Conservation (phyloP, 306 rosid genomes). For the Pterocarpus macrocarpus region DNA sequence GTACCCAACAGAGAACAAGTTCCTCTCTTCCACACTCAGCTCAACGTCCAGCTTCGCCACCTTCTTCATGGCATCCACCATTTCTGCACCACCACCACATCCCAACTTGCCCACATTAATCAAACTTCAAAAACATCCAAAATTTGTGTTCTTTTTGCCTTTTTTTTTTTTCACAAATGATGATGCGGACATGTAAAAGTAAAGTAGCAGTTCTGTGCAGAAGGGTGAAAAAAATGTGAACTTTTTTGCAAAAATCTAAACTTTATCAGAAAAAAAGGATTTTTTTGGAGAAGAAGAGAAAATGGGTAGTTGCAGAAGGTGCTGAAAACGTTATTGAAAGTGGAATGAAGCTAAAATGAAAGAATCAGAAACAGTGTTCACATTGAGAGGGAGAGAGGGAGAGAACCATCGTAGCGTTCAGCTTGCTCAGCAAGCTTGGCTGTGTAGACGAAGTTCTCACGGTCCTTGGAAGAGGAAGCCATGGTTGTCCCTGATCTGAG, state of each 20-base stretch:
- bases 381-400: constrained; percentile 26
- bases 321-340: constrained; percentile 11
- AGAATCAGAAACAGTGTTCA: not conserved
- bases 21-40: constrained; percentile 59
- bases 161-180: not conserved
- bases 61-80: constrained; percentile 57
- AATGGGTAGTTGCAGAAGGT: constrained; percentile 11
- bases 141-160: not conserved
- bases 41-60: constrained; percentile 54
- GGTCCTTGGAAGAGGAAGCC: constrained; percentile 51
- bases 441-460: constrained; percentile 42
- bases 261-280: constrained; percentile 22
- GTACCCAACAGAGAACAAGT: constrained; percentile 58
- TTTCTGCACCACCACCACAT: constrained; percentile 42
- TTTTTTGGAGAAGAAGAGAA: constrained; percentile 7
- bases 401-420: constrained; percentile 58
- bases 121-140: not conserved
- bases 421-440: constrained; percentile 57
- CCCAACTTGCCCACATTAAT: not conserved
- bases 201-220: constrained; percentile 15
- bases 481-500: constrained; percentile 40
- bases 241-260: constrained; percentile 28
- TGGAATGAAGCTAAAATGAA: constrained; percentile 30
- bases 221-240: not conserved
- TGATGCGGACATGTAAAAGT: constrained; percentile 14